Percentiles rank a stretch among this genome's conserved stretches.
Conservation (phyloP, 345 rosid species). For the Eucalyptus tenuipes region DNA sequence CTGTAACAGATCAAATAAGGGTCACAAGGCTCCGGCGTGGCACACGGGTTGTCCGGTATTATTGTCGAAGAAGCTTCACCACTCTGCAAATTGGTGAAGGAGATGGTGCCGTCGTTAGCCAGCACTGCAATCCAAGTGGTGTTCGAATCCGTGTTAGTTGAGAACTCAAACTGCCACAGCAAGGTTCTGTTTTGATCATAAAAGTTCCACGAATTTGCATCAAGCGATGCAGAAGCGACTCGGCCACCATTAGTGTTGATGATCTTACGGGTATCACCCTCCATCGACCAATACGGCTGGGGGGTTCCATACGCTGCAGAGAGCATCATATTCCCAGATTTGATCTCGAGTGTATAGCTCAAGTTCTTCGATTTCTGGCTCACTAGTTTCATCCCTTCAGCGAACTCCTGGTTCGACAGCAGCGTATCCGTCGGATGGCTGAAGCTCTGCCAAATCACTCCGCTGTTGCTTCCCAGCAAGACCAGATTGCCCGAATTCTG, state of each 20-base stretch:
- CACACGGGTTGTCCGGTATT: conserved; percentile 28
- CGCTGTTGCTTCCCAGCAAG: conserved; percentile 9
- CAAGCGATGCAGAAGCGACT: conserved; percentile 11
- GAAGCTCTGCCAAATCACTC: conserved; percentile 45
- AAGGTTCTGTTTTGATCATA: conserved; percentile 15
- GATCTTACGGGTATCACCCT: conserved; percentile 11
- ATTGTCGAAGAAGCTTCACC: background rate
- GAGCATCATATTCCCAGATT: conserved; percentile 18
- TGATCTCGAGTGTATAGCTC: conserved; percentile 21
- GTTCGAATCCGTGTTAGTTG: conserved; percentile 12
- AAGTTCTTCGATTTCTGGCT: conserved; percentile 4
- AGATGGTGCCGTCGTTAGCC: conserved; percentile 16
- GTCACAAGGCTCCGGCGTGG: conserved; percentile 27
- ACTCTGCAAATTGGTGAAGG: conserved; percentile 17
- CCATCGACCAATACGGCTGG: conserved; percentile 40
- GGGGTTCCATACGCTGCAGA: conserved; percentile 25
- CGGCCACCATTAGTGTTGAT: conserved; percentile 5
- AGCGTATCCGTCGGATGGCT: conserved; percentile 32
- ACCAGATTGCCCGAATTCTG: conserved; percentile 42
- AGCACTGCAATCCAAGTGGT: conserved; percentile 31
- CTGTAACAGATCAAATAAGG: conserved; percentile 13
- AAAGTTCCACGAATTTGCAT: conserved; percentile 38
- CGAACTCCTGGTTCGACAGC: conserved; percentile 22
- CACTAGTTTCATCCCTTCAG: conserved; percentile 20
- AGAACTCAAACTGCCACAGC: conserved; percentile 26